These are phyloP conservation scores for Citrus unshiu DNA, from an alignment of 345 rosid species.

Conservation along the genomic window DNA sequence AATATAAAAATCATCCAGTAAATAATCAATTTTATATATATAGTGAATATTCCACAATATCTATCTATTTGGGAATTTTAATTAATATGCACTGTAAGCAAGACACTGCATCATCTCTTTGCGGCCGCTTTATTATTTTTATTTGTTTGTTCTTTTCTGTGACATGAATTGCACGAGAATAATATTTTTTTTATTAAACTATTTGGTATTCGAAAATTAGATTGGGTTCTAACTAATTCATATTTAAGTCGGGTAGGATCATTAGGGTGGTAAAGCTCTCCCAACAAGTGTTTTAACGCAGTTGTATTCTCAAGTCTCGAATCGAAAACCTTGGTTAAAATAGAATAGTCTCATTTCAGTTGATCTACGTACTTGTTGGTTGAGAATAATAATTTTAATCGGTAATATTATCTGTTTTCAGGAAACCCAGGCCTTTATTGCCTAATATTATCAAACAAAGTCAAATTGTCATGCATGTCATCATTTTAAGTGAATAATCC, in stretches of 20 bases:
- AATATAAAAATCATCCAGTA: neutral
- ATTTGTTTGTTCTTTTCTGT: too few relatives aligned
- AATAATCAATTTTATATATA: too few relatives aligned
- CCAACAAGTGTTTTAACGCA: too few relatives aligned
- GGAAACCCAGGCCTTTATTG: neutral
- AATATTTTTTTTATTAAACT: too few relatives aligned
- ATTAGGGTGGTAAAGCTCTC: accelerated
- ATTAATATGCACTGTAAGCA: neutral
- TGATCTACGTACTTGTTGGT: too few relatives aligned
- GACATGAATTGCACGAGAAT: neutral
- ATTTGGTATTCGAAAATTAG: too few relatives aligned
- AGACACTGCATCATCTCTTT: neutral
- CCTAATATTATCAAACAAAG: neutral
- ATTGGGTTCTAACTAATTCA: too few relatives aligned
- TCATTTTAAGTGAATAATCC: too few relatives aligned
- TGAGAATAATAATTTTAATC: too few relatives aligned
- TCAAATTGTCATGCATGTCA: neutral
- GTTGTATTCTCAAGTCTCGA: too few relatives aligned
- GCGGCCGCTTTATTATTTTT: neutral
- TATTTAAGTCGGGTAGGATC: accelerated
- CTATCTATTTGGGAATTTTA: too few relatives aligned
- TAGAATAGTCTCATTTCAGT: accelerated
- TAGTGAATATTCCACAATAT: neutral
- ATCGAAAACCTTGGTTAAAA: too few relatives aligned
- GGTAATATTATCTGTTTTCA: neutral